phyloP scores from a whole-genome alignment of 768 basidiomycete species.

The Dictyophora rubrovolvata region DNA sequence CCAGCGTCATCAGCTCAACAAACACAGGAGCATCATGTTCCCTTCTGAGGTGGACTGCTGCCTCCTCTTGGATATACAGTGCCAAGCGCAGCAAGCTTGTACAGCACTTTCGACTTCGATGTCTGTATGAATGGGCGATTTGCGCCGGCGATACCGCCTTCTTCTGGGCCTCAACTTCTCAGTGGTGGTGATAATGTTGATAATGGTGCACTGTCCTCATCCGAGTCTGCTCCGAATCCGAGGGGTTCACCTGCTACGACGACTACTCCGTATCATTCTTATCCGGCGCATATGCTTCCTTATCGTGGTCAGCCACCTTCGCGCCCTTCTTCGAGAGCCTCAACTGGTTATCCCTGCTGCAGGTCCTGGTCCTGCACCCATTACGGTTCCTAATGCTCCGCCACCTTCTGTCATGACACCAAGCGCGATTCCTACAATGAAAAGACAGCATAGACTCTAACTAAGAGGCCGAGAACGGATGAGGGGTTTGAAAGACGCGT shows the following conservation, averaged over 20 bases:
- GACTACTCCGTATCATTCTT: neutral
- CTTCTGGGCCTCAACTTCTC: neutral
- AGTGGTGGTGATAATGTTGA: no score
- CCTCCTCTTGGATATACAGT: no score
- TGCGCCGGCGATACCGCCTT: constrained; percentile 15
- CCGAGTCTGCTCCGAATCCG: neutral
- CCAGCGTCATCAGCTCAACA: no score
- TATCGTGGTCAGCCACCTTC: constrained; percentile 8
- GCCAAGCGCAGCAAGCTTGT: no score
- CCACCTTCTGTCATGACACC: constrained; percentile 18
- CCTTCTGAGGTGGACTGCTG: no score
- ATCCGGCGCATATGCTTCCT: neutral
- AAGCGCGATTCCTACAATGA: constrained; percentile 31
- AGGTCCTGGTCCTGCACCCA: neutral
- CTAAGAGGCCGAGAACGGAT: constrained; percentile 58
- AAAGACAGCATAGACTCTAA: constrained; percentile 52
- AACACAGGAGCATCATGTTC: no score
- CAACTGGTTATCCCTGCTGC: constrained; percentile 19
- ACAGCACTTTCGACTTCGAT: no score
- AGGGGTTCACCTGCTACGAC: neutral
- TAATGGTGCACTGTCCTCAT: no score
- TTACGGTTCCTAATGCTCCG: constrained; percentile 32
- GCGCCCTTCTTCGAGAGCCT: constrained; percentile 20
- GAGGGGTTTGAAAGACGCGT: neutral
- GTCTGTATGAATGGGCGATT: no score